Conservation (phyloP, 495 filamentous ascomycete genomes). For the Penicillium arizonense region DNA sequence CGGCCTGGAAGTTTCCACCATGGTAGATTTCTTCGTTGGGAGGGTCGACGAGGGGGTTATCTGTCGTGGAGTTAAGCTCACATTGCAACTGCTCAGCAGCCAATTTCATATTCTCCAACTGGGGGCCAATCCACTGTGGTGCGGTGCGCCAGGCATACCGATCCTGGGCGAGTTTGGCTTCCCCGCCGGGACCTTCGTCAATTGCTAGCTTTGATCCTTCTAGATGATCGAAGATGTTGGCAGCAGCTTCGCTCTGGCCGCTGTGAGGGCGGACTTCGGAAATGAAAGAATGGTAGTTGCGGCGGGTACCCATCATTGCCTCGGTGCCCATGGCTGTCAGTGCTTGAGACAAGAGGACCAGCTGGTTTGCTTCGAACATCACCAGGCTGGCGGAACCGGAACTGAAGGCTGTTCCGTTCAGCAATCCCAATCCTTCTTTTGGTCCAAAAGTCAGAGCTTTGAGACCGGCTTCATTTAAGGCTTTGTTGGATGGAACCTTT, state of each 20-base stretch:
- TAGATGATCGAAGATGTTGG: conserved; percentile 54
- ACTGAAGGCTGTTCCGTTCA: no score
- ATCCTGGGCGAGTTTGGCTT: conserved; percentile 52
- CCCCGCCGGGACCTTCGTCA: no score
- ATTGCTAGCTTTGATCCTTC: conserved; percentile 24
- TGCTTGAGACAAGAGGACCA: no score
- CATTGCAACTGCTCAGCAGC: conserved; percentile 51
- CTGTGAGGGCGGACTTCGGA: no score
- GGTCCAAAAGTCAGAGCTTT: no score
- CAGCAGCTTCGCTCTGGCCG: conserved; percentile 46
- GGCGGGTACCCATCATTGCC: neutral
- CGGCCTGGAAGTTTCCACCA: conserved; percentile 66
- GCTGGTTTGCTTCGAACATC: no score
- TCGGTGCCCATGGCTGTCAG: no score
- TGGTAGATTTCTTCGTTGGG: conserved; percentile 36
- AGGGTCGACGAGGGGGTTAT: conserved; percentile 59
- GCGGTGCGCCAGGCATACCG: conserved; percentile 59
- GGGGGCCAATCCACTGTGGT: conserved; percentile 64
- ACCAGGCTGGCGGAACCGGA: no score
- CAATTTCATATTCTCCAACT: conserved; percentile 57
- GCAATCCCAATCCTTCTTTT: no score
- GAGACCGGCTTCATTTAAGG: no score
- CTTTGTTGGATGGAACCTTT: no score
- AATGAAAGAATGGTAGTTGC: conserved; percentile 12
- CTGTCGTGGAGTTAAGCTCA: conserved; percentile 61